These are phyloP conservation scores for Limonium bicolor DNA, from an alignment of 148 eudicot species.

Conservation along the genomic window DNA sequence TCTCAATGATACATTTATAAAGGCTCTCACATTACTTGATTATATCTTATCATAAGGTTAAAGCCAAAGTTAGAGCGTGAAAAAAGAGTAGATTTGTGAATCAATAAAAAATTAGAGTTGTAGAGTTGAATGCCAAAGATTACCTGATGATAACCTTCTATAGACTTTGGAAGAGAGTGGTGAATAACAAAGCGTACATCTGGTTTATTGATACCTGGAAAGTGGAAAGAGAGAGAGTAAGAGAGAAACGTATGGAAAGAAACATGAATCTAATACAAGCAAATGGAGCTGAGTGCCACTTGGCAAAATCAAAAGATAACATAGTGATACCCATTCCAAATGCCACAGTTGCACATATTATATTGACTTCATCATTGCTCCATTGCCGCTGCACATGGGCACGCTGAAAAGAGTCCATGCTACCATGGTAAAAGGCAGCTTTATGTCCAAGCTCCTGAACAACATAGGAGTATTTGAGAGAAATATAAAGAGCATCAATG, in stretches of 20 bases:
- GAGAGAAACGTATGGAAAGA: too few relatives aligned
- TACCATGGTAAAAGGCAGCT: slow-evolving; percentile 90
- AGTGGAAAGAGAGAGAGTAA: too few relatives aligned
- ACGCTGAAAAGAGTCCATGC: slow-evolving; percentile 82
- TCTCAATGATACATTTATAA: too few relatives aligned
- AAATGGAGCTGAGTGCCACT: too few relatives aligned
- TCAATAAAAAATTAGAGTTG: background rate
- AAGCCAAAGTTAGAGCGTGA: too few relatives aligned
- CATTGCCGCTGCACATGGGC: slow-evolving; percentile 74
- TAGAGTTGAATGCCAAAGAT: background rate
- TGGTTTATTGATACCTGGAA: slow-evolving; percentile 93
- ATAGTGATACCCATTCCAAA: slow-evolving; percentile 86
- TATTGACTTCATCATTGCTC: slow-evolving; percentile 94
- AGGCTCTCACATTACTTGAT: too few relatives aligned
- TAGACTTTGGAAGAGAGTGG: slow-evolving; percentile 94
- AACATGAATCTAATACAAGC: slow-evolving; percentile 19
- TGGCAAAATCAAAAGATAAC: too few relatives aligned
- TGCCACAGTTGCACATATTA: slow-evolving; percentile 98
- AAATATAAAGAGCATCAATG: too few relatives aligned
- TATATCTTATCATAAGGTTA: too few relatives aligned
- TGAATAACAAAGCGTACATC: slow-evolving; percentile 97
- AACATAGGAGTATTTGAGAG: background rate
- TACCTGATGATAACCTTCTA: slow-evolving; percentile 99
- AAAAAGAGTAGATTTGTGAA: background rate
- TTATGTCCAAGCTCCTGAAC: slow-evolving; percentile 74